Percentiles rank a stretch among this genome's conserved stretches.
Conservation (phyloP, 441 rosid genomes). For the Populus trichocarpa region DNA sequence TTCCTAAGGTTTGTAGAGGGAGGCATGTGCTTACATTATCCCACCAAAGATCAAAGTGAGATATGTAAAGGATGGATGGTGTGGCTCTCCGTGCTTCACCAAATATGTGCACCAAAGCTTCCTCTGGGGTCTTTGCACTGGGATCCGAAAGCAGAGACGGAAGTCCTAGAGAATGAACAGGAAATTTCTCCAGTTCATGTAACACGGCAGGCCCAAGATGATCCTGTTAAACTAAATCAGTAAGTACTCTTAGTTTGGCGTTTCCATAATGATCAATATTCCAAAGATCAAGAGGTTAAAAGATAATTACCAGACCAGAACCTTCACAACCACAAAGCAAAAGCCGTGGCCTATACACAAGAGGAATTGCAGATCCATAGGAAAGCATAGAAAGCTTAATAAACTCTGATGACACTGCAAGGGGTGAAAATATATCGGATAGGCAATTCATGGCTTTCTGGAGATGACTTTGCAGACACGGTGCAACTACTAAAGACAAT, state of each 20-base stretch:
- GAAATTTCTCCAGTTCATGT: conserved; percentile 97
- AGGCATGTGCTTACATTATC: conserved; percentile 70
- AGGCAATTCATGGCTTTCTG: conserved; percentile 66
- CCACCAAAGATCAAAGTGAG: conserved; percentile 98
- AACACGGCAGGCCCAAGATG: conserved; percentile 98
- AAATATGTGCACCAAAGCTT: conserved; percentile 98
- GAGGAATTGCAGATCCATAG: conserved; percentile 89
- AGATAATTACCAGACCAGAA: conserved; percentile 91
- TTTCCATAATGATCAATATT: conserved; percentile 18
- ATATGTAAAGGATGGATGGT: conserved; percentile 91
- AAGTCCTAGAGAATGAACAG: conserved; percentile 97
- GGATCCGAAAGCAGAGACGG: conserved; percentile 99
- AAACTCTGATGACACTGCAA: conserved; percentile 66
- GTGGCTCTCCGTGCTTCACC: conserved; percentile 98
- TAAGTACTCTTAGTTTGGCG: conserved; percentile 58
- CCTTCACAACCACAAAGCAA: conserved; percentile 83
- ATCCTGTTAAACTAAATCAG: conserved; percentile 90
- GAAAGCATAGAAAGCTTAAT: conserved; percentile 93
- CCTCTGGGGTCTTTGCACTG: conserved; percentile 98
- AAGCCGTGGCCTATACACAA: conserved; percentile 96
- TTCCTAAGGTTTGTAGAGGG: neutral
- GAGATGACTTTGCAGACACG: conserved; percentile 87
- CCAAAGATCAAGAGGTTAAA: conserved; percentile 18
- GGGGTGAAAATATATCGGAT: conserved; percentile 76
- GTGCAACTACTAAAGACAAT: conserved; percentile 85